Conservation (phyloP, 192 early-diverging fungal genomes). For the Mortierella claussenii region DNA sequence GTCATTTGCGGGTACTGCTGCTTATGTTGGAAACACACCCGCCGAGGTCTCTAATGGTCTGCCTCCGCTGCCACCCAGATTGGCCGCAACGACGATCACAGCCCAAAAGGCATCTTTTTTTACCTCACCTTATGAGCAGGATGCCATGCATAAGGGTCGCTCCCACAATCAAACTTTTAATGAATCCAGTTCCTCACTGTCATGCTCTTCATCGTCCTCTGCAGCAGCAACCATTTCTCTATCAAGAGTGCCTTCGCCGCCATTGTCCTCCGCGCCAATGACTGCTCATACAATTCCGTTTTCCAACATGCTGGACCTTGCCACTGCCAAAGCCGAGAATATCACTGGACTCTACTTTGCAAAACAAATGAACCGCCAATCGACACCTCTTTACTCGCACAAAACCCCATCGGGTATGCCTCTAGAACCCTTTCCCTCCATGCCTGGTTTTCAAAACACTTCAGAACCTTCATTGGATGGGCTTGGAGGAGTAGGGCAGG, state of each 20-base stretch:
- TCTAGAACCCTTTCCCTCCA: no score
- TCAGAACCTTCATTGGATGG: no score
- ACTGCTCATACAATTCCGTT: constrained; percentile 19
- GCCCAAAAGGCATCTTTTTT: constrained; percentile 20
- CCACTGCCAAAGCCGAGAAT: constrained; percentile 46
- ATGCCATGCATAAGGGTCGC: neutral
- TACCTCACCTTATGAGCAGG: constrained; percentile 14
- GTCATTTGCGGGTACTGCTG: constrained; percentile 12
- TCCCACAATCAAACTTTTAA: neutral
- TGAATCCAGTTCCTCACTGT: constrained; percentile 9
- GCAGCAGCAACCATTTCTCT: constrained; percentile 18
- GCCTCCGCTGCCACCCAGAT: constrained; percentile 13
- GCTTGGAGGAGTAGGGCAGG: no score
- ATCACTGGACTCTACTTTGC: constrained; percentile 48
- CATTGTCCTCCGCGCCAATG: neutral
- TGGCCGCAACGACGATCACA: neutral
- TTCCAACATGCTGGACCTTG: constrained; percentile 40
- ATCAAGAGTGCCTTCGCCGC: constrained; percentile 12
- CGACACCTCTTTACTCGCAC: neutral
- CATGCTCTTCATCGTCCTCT: constrained; percentile 12
- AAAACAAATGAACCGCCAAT: constrained; percentile 26
- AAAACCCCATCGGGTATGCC: neutral
- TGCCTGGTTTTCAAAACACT: no score
- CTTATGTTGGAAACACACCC: neutral
- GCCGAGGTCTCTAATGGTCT: neutral